Base-by-base conservation (phyloP, 352 stramenopile genomes). In the Lagenidium giganteum region DNA sequence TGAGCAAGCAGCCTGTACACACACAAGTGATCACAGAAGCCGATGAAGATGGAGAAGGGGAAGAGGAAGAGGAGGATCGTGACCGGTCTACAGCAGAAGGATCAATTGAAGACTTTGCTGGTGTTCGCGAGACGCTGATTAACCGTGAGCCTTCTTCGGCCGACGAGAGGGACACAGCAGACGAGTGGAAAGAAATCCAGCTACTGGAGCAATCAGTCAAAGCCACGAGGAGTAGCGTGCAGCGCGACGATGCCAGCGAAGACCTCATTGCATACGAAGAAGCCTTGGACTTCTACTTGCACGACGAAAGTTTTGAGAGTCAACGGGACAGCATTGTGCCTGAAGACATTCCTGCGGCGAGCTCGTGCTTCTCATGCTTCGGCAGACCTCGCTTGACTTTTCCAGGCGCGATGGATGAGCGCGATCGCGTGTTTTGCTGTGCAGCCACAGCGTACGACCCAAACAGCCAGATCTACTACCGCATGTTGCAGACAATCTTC, bases 381-480 rank as follows among this genome's bases (percentile, higher is more conserved):
- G 66, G 61, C 13, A 54, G 60, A 2, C 69, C 68, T 18, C 53
- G 52, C 4, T 48, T 87, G 13, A 48, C 48, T 5, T 87, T 83
- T 31, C 4, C 59, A 34, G 57, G 61, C 5, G 65, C 70, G 8
- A 46, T 61, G 5, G 63, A 79, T 5, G 64, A 86, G 47, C 65
- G 70, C 6, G 73, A 87, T 45, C 68, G 72, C 3, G 62, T 87
- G 3, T 85, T 81, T 44, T 84, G 69, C 27, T 63, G 74, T 21
- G 66, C 67, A 32, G 64, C 65, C 2, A 78, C 64, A 6, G 29
- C 45, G 8, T 83, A 64, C 21, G 54, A 77, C 28, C 32, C 67
- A 3, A 25, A 43, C 12, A 67, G 67, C 24, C 42, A 63, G 33
- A 45, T 83, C 6, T 70, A 79, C n/a, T 44, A 65, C n/a, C 37